Base-by-base conservation (phyloP, 768 basidiomycete genomes). In the Rubroboletus satanas region DNA sequence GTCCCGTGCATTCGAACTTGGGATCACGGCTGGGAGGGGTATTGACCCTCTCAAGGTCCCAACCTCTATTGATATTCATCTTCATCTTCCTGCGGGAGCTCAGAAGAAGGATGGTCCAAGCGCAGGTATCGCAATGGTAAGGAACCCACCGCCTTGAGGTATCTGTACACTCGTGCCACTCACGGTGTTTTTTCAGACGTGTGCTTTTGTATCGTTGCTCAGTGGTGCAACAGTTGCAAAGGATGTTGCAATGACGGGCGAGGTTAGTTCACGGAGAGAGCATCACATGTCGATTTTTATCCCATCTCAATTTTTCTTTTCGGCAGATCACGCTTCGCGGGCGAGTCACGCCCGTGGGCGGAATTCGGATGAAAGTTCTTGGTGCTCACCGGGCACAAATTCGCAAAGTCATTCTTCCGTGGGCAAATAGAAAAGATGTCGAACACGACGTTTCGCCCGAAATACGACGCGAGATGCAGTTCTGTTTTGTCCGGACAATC, bases 51-150 rank as follows among this genome's bases (percentile, higher is more conserved):
- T 96, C 59, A 87, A 88, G 63, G 77, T 83, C 8, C 85, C 84
- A 0, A 80, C 88, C 49, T 71, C 77, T 21, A 81, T 93, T 44
- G 93, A 98, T 65, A 74, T 98, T 10, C 94, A 98, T 63, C 73
- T 94, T 15, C 94, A 97, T 66, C 75, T 96, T 9, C 95, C 94
- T 1, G 81, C 89, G 1, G 95, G 94, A 0, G 89, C 92, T 2
- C 88, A 93, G 70, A 92, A 86, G 79, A 97, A 96, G 74, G 93
- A 96, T 63, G 93, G 94, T 0, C 93, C 93, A 0, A 91, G 88
- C 64, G 93, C 93, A 0, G 93, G 93, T 2, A 78, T 95, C 23
- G 90, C 90, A 1, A 93, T 95, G 83, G 89, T 91, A 57, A 54
- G 76, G 4, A 65, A 44, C 15, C 15, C 2, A 45, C 35, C 7